Evolutionary conservation across 2,329 filamentous ascomycete genomes (phyloP).

Genomic region (Colletotrichum theobromicola): DNA sequence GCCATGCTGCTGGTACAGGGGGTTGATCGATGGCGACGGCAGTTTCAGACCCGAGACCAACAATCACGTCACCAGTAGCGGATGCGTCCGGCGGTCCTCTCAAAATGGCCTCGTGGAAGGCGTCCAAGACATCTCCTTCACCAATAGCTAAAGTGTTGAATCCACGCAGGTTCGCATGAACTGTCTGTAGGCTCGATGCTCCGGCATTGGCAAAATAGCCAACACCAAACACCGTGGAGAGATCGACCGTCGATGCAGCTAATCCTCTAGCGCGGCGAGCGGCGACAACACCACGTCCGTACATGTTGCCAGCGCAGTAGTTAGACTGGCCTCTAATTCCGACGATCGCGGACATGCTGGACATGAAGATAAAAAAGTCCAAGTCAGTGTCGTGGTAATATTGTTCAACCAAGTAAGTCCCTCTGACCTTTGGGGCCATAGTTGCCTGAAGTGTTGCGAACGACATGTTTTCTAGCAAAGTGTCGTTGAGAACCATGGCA

Average conservation of each 20-base stretch:
- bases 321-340: conserved; percentile 44
- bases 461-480: conserved; percentile 31
- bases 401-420: conserved; percentile 32
- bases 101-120: conserved; percentile 3
- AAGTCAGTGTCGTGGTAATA: conserved; percentile 29
- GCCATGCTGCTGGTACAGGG: background rate
- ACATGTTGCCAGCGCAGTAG: conserved; percentile 51
- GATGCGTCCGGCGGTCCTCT: background rate
- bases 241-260: conserved; percentile 39
- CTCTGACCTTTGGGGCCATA: conserved; percentile 39
- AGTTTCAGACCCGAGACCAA: background rate
- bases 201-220: conserved; percentile 39
- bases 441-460: conserved; percentile 34
- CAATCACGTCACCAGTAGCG: background rate
- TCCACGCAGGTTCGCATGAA: background rate
- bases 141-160: background rate
- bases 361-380: conserved; percentile 42
- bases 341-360: conserved; percentile 29
- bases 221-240: conserved; percentile 42
- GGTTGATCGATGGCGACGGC: background rate
- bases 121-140: background rate
- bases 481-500: conserved; percentile 49
- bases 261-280: conserved; percentile 40
- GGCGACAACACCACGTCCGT: conserved; percentile 39
- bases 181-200: background rate